Evolutionary conservation across 768 basidiomycete species (phyloP).

Genomic region (Sarcodon sp.): DNA sequence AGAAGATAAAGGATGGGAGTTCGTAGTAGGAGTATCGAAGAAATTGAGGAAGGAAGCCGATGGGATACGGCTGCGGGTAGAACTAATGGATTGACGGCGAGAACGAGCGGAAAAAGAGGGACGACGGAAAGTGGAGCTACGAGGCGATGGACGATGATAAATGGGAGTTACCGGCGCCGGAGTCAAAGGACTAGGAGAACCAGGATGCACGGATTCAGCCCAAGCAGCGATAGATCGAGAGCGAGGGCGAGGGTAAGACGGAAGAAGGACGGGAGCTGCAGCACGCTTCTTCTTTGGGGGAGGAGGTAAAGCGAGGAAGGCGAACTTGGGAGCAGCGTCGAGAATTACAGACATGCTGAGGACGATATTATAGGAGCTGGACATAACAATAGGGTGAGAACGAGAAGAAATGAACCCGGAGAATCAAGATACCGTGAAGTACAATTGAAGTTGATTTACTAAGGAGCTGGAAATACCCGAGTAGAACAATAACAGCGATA

Average conservation of each 20-base stretch:
- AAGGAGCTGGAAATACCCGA: no score
- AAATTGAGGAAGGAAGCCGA: constrained; percentile 38
- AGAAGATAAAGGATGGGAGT: constrained; percentile 5
- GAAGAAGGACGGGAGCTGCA: background rate
- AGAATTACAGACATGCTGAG: background rate
- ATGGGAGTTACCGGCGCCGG: constrained; percentile 14
- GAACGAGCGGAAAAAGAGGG: constrained; percentile 15
- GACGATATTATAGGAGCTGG: background rate
- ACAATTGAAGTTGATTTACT: no score
- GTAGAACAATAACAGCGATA: no score
- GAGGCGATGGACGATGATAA: constrained; percentile 18
- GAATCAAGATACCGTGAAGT: background rate
- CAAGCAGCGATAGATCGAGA: constrained; percentile 40
- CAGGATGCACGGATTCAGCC: constrained; percentile 57
- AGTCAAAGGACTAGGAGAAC: constrained; percentile 39
- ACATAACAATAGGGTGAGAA: background rate
- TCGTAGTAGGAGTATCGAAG: constrained; percentile 25
- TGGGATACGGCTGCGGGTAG: constrained; percentile 16
- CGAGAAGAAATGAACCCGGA: background rate
- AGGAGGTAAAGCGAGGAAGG: background rate
- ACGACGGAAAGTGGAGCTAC: constrained; percentile 15
- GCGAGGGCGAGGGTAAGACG: background rate
- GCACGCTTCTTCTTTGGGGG: background rate
- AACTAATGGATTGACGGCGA: constrained; percentile 23
- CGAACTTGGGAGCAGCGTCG: background rate